Conservation (phyloP, 1,139 yeast genomes). For the Debaryomyces sp. region DNA sequence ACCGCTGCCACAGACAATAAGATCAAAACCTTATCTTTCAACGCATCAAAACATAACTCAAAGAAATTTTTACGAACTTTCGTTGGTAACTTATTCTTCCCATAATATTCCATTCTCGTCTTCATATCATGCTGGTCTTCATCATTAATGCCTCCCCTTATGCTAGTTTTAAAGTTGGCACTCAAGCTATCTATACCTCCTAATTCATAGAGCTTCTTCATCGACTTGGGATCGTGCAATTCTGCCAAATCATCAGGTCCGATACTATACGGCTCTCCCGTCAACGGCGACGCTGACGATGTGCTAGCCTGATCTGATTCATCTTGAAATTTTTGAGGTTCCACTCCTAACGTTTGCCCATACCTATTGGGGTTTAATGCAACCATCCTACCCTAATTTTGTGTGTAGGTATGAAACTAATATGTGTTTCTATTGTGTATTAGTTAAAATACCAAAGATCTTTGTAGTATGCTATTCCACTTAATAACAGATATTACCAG, state of each 20-base stretch:
- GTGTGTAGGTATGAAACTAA: neutral
- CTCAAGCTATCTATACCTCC: slow-evolving; percentile 45
- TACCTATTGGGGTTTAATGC: neutral
- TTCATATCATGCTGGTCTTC: slow-evolving; percentile 28
- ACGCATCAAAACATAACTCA: slow-evolving; percentile 74
- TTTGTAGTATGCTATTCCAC: neutral
- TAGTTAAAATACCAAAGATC: neutral
- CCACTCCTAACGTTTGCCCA: neutral
- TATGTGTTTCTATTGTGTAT: neutral
- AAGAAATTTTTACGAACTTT: slow-evolving; percentile 68
- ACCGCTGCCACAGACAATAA: slow-evolving; percentile 84
- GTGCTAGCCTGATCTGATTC: slow-evolving; percentile 8
- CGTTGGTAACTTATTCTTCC: slow-evolving; percentile 72
- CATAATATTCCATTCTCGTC: slow-evolving; percentile 54
- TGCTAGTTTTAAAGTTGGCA: slow-evolving; percentile 40
- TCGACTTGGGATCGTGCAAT: slow-evolving; percentile 58
- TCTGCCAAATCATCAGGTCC: slow-evolving; percentile 35
- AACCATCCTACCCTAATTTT: neutral
- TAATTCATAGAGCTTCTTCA: slow-evolving; percentile 36
- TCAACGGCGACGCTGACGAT: slow-evolving; percentile 2
- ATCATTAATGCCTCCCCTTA: slow-evolving; percentile 45
- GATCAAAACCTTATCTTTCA: slow-evolving; percentile 89
- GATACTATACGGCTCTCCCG: slow-evolving; percentile 11
- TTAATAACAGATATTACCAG: neutral
- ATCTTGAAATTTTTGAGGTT: slow-evolving; percentile 4